Evolutionary conservation across 805 yeast species (phyloP).

Genomic region (Starmerella tilneyi): DNA sequence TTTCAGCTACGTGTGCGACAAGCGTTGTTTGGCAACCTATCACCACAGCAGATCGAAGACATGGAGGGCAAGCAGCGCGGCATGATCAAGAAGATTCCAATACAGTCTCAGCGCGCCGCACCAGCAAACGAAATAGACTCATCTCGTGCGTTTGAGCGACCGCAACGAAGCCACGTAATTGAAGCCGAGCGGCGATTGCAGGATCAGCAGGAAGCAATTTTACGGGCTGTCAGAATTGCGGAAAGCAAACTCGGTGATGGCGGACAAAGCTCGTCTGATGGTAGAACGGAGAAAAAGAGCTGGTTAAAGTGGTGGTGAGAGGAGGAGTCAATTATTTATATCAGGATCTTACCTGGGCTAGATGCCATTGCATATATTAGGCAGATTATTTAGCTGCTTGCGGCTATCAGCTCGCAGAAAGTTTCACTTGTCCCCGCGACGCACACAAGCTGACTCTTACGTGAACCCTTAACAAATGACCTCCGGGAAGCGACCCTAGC

Average conservation of each 20-base stretch:
- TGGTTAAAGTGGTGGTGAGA: constrained; percentile 10
- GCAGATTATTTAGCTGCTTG: no score
- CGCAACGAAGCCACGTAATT: constrained; percentile 57
- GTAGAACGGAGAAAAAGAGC: background rate
- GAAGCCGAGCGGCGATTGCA: constrained; percentile 66
- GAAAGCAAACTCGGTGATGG: constrained; percentile 29
- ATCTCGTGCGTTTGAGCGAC: constrained; percentile 49
- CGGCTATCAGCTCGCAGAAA: no score
- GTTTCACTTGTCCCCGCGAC: no score
- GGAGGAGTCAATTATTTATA: no score
- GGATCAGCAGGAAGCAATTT: constrained; percentile 50
- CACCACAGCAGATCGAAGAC: constrained; percentile 54
- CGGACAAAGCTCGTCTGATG: no score
- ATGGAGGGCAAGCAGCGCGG: constrained; percentile 36
- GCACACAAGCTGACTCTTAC: no score
- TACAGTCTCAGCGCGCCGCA: constrained; percentile 22
- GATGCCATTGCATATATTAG: no score
- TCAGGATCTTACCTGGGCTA: no score
- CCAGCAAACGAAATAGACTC: constrained; percentile 31
- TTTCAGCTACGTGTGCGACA: constrained; percentile 49
- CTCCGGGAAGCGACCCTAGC: no score
- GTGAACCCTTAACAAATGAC: no score
- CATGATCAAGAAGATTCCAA: constrained; percentile 22
- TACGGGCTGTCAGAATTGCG: constrained; percentile 40
- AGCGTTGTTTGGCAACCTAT: constrained; percentile 37